Evolutionary conservation across 73 alveolate species (phyloP), one percentile per base, ranked within the genome.

Genomic region (Blepharisma japonicum): DNA sequence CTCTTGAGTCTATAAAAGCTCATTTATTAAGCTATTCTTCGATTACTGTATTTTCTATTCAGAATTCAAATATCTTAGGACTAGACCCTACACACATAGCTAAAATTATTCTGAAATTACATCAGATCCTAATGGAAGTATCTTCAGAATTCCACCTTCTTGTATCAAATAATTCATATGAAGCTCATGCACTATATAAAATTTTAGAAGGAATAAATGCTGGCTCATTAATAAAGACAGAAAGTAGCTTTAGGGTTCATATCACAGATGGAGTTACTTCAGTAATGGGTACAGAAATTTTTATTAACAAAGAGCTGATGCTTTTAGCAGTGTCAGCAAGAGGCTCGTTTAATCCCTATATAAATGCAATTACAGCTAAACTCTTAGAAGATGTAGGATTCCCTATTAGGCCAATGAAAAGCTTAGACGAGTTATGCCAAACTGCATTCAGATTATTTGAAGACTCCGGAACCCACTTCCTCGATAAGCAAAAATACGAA

Each of bases 91-190:
- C 46, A 14, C 74, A 61, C 1, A 18, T 39, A 25, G 14, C 74
- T 8, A 61, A 61, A 25, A 18, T 61, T 9, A 61, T 61, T 39
- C 39, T 61, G 18, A 61, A 61, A 25, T n/a, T 61, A 2, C 74
- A 61, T 61, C 74, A 61, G 5, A 25, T 61, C 49, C 14, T 61
- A n/a, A 61, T 61, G 74, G 74, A 61, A 5, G 74, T 61, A 8
- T n/a, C 74, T 18, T 18, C 74, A 61, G 74, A 61, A n/a, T 25
- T 18, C 46, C 14, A 20, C 39, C 46, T 39, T 20, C 23, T 61
- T 14, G 74, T 61, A n/a, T 61, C 74, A 20, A 61, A 61, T 39
- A 61, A 61, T 39, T 61, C 47, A n/a, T 61, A 61, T 25, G 74
- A 61, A 25, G 38, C 74, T 5, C 74, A 61, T 25, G 74, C 74